phyloP scores from a whole-genome alignment of 2,329 filamentous ascomycete species.

The Fusarium sterilihyphosum region DNA sequence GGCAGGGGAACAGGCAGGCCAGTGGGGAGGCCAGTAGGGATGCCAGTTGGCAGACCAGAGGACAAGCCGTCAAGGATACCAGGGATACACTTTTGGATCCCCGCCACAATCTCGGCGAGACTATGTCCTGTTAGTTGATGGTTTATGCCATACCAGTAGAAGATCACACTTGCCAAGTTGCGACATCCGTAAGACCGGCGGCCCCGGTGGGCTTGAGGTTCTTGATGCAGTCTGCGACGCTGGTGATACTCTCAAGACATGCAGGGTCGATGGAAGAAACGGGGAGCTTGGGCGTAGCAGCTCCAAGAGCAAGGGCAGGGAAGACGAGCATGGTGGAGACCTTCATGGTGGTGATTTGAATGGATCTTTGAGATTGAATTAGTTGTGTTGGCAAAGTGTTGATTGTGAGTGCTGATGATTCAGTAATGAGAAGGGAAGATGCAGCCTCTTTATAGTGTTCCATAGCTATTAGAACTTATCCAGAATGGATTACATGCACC shows the following conservation, averaged over 20 bases:
- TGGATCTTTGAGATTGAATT: background rate
- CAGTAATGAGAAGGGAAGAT: background rate
- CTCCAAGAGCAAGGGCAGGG: background rate
- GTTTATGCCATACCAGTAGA: fast-evolving
- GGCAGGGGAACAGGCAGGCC: background rate
- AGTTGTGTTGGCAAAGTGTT: fast-evolving
- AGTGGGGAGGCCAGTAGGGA: background rate
- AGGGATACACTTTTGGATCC: background rate
- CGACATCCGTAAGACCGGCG: background rate
- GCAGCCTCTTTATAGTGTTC: background rate
- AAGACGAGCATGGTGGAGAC: background rate
- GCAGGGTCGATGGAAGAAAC: background rate
- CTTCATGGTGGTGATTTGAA: background rate
- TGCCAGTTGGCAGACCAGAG: background rate
- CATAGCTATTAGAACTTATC: fast-evolving
- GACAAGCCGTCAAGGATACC: background rate
- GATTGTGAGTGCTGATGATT: background rate
- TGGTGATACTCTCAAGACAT: background rate
- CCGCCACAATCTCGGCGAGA: background rate
- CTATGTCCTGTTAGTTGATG: background rate
- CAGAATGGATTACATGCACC: fast-evolving
- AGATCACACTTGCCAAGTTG: background rate
- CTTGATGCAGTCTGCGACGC: background rate
- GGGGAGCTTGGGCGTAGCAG: background rate
- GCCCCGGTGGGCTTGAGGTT: background rate